Conservation (phyloP, 352 stramenopile species). For the Globisporangium ultimum region DNA sequence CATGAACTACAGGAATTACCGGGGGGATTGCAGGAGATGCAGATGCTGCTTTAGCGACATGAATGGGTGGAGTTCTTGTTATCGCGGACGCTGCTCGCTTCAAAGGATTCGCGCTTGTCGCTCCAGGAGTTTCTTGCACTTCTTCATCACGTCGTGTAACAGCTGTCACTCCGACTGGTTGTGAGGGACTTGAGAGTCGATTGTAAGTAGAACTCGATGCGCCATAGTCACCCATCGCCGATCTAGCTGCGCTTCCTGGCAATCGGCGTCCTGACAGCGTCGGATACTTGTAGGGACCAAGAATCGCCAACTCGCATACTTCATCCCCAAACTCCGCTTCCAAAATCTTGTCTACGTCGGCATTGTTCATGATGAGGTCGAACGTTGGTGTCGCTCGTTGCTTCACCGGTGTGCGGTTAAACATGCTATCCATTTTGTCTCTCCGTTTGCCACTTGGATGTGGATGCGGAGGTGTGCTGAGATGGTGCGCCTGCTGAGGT, state of each 20-base stretch:
- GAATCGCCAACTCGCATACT: conserved; percentile 22
- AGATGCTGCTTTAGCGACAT: conserved; percentile 4
- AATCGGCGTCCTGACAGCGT: conserved; percentile 10
- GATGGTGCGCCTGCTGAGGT: background rate
- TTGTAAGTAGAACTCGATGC: background rate
- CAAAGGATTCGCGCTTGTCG: conserved; percentile 20
- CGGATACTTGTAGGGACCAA: conserved; percentile 29
- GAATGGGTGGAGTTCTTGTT: conserved; percentile 23
- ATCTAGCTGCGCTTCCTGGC: conserved; percentile 4
- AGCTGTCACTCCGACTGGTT: background rate
- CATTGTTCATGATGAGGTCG: conserved; percentile 27
- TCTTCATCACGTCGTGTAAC: background rate
- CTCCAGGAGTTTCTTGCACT: conserved; percentile 10
- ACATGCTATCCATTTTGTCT: conserved; percentile 18
- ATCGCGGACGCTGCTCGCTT: conserved; percentile 30
- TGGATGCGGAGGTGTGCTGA: conserved; percentile 4
- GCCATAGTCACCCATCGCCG: conserved; percentile 13
- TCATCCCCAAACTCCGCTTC: conserved; percentile 22
- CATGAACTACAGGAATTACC: background rate
- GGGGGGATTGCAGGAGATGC: conserved; percentile 1
- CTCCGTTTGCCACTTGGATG: conserved; percentile 11
- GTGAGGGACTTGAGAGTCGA: conserved; percentile 6
- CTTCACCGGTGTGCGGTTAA: conserved; percentile 15
- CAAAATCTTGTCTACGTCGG: conserved; percentile 25
- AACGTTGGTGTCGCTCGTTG: conserved; percentile 11